Evolutionary conservation across 148 eudicot species (phyloP).

Genomic region (Camellia lanceoleosa): DNA sequence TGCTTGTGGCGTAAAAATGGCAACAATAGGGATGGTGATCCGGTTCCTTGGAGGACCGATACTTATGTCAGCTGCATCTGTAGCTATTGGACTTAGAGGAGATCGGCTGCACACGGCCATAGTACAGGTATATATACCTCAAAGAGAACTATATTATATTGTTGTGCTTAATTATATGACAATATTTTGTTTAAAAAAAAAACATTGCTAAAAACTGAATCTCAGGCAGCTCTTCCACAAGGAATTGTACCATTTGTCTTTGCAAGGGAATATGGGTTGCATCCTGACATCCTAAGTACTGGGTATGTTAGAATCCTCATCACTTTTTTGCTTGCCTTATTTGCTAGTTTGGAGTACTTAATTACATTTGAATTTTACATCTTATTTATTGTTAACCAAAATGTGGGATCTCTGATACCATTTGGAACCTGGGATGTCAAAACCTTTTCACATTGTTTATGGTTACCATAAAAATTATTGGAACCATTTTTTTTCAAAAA

Average conservation of each 20-base stretch:
- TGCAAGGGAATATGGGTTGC: conserved; percentile 48
- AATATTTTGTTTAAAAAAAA: neutral
- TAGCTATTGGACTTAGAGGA: conserved; percentile 46
- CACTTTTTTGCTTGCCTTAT: too few species aligned
- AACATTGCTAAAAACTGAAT: neutral
- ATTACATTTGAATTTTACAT: too few species aligned
- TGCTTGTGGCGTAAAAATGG: conserved; percentile 54
- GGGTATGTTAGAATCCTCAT: conserved; percentile 27
- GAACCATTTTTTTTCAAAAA: neutral
- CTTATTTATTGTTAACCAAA: too few species aligned
- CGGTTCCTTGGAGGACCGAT: conserved; percentile 47
- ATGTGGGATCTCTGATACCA: too few species aligned
- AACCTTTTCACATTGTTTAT: neutral
- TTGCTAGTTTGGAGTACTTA: too few species aligned
- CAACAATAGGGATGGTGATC: conserved; percentile 41
- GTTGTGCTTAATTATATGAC: too few species aligned
- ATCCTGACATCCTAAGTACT: conserved; percentile 52
- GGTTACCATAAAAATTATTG: neutral
- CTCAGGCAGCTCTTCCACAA: conserved; percentile 56
- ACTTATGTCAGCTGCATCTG: conserved; percentile 44
- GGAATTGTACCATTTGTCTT: conserved; percentile 62
- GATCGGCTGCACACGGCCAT: conserved; percentile 42
- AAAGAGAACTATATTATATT: too few species aligned
- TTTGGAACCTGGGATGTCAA: too few species aligned
- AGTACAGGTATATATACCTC: conserved; percentile 38